Conservation (phyloP, 2,329 filamentous ascomycete species). For the Epicoccum nigrum region DNA sequence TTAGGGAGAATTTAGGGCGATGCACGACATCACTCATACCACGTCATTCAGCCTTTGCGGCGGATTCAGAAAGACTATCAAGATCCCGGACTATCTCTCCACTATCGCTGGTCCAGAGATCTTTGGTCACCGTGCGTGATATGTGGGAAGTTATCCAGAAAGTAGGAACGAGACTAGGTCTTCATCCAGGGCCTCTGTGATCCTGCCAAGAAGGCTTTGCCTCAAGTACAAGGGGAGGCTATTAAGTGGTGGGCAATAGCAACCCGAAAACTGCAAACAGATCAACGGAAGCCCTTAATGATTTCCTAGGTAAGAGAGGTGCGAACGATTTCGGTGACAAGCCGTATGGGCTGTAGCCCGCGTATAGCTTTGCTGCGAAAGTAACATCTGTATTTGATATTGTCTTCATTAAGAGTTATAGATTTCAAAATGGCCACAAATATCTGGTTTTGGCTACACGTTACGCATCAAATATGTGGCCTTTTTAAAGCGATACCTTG, state of each 20-base stretch:
- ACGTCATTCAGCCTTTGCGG: constrained; percentile 62
- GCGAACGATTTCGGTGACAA: constrained; percentile 18
- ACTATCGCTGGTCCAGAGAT: constrained; percentile 54
- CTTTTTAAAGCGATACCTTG: too few relatives aligned
- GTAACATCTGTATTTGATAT: too few relatives aligned
- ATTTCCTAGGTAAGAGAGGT: constrained; percentile 11
- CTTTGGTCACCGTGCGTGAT: constrained; percentile 57
- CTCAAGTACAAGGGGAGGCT: constrained; percentile 29
- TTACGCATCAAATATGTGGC: too few relatives aligned
- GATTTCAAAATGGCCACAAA: too few relatives aligned
- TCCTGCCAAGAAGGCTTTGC: constrained; percentile 24
- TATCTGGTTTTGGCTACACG: too few relatives aligned
- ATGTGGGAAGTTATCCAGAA: constrained; percentile 50
- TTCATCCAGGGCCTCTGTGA: constrained; percentile 37
- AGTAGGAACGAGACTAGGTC: constrained; percentile 33
- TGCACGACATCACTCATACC: constrained; percentile 62
- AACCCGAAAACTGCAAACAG: constrained; percentile 24
- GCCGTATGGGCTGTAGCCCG: constrained; percentile 16
- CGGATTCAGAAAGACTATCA: constrained; percentile 60
- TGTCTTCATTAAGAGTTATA: too few relatives aligned
- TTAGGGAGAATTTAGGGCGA: constrained; percentile 66
- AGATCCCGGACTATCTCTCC: constrained; percentile 55
- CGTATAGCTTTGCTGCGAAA: too few relatives aligned
- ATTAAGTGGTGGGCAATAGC: constrained; percentile 27
- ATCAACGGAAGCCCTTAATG: constrained; percentile 18